phyloP scores from a whole-genome alignment of 2,329 filamentous ascomycete species.

The Calonectria pteridis region DNA sequence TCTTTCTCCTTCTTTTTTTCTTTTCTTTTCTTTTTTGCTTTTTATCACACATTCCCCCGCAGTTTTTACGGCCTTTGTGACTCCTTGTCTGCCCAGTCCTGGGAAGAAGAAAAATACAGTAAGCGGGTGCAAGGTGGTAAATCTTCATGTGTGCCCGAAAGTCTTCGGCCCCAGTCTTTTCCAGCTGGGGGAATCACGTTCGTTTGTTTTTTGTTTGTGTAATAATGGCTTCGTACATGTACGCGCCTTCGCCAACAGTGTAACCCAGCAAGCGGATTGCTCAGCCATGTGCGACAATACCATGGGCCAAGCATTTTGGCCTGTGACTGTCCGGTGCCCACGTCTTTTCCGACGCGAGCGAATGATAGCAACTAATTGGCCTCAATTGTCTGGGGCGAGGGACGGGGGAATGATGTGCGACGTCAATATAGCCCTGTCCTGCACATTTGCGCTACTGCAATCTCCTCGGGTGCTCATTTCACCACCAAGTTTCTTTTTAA shows the following conservation, averaged over 20 bases:
- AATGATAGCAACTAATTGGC: background rate
- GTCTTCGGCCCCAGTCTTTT: slow-evolving; percentile 24
- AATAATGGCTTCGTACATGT: background rate
- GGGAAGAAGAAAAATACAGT: background rate
- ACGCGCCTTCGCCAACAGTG: background rate
- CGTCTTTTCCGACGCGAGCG: background rate
- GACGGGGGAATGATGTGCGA: slow-evolving; percentile 22
- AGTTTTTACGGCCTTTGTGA: background rate
- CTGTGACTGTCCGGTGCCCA: background rate
- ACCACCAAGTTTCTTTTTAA: slow-evolving; percentile 14
- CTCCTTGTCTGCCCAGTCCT: background rate
- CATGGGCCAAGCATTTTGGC: background rate
- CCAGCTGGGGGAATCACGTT: slow-evolving; percentile 22
- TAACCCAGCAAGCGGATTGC: background rate
- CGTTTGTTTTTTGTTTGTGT: background rate
- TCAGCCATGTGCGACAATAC: background rate
- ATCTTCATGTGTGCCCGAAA: slow-evolving; percentile 29
- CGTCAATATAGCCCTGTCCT: slow-evolving; percentile 27
- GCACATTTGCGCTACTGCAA: slow-evolving; percentile 32
- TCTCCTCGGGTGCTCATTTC: slow-evolving; percentile 22
- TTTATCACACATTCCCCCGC: background rate
- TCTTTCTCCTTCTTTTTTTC: background rate
- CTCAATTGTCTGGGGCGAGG: slow-evolving; percentile 10
- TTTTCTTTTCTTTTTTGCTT: background rate
- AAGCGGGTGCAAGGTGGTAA: background rate